These are phyloP conservation scores for Apiospora koreana DNA, from an alignment of 2,329 filamentous ascomycete species.

Conservation along the genomic window DNA sequence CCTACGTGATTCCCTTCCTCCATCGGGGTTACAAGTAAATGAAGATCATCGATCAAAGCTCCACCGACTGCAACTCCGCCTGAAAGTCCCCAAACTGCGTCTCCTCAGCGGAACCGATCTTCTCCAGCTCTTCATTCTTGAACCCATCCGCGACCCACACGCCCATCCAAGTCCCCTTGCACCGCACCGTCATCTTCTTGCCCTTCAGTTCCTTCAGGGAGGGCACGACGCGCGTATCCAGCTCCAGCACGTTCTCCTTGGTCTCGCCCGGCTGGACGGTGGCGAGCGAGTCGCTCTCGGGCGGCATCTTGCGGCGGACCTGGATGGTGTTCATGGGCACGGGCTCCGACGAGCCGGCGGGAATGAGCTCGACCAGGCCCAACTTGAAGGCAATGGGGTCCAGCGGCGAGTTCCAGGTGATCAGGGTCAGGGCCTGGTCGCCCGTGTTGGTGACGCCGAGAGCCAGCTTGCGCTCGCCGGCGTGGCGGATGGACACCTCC, in stretches of 20 bases:
- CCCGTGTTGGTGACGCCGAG: slow-evolving; percentile 43
- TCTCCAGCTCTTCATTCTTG: background rate
- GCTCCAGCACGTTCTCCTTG: slow-evolving; percentile 34
- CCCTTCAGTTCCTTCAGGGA: slow-evolving; percentile 34
- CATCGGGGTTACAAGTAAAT: background rate
- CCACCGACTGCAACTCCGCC: background rate
- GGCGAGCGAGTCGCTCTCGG: slow-evolving; percentile 37
- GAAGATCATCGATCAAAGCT: background rate
- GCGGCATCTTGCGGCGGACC: slow-evolving; percentile 43
- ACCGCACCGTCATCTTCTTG: slow-evolving; percentile 34
- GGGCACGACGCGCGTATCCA: slow-evolving; percentile 39
- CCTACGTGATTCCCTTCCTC: no score
- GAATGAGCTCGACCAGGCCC: slow-evolving; percentile 42
- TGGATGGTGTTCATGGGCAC: slow-evolving; percentile 39
- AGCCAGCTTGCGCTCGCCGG: slow-evolving; percentile 32
- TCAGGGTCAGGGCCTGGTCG: slow-evolving; percentile 39
- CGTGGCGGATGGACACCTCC: slow-evolving; percentile 30
- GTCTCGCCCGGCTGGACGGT: slow-evolving; percentile 40
- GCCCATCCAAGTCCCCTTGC: slow-evolving; percentile 40
- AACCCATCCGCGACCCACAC: slow-evolving; percentile 29
- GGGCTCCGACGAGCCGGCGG: slow-evolving; percentile 32
- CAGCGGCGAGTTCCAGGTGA: slow-evolving; percentile 47
- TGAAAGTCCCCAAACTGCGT: background rate
- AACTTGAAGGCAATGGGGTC: slow-evolving; percentile 42
- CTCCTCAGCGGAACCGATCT: background rate